phyloP scores from a whole-genome alignment of 2,329 filamentous ascomycete genomes.

The Paraphaeosphaeria minitans region DNA sequence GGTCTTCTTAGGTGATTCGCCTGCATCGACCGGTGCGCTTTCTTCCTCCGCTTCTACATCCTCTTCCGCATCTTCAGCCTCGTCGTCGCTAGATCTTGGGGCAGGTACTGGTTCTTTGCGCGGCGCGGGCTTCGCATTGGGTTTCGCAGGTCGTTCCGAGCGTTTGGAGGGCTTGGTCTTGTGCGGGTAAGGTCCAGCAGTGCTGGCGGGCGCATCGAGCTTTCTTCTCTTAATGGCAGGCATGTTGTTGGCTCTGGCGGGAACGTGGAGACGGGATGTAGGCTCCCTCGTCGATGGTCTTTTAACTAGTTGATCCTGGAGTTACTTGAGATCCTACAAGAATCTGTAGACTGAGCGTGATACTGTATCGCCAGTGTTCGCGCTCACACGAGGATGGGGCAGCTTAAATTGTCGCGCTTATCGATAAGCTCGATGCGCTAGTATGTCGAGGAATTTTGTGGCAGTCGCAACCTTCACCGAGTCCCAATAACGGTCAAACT shows the following conservation, averaged over 20 bases:
- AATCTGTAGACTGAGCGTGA: too few relatives aligned
- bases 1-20: slow-evolving; percentile 59
- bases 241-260: slow-evolving; percentile 45
- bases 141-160: slow-evolving; percentile 2
- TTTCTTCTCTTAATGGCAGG: slow-evolving; percentile 52
- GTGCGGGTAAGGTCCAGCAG: slow-evolving; percentile 9
- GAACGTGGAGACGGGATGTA: too few relatives aligned
- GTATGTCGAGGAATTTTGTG: slow-evolving; percentile 26
- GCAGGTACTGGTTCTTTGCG: slow-evolving; percentile 23
- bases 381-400: too few relatives aligned
- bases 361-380: too few relatives aligned
- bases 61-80: slow-evolving; percentile 16
- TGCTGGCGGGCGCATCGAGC: slow-evolving; percentile 32
- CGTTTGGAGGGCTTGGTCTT: slow-evolving; percentile 24
- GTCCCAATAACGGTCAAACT: background rate
- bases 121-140: slow-evolving; percentile 19
- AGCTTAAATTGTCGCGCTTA: too few relatives aligned
- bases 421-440: slow-evolving; percentile 32
- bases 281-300: too few relatives aligned
- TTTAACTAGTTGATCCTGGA: too few relatives aligned
- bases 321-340: too few relatives aligned
- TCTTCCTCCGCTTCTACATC: slow-evolving; percentile 12
- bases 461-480: slow-evolving; percentile 3
- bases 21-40: slow-evolving; percentile 17
- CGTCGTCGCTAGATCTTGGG: slow-evolving; percentile 33